A percentile compares a stretch with the other conserved stretches of the same genome.
Conservation (phyloP, 768 basidiomycete species). For the Amanita muscaria region DNA sequence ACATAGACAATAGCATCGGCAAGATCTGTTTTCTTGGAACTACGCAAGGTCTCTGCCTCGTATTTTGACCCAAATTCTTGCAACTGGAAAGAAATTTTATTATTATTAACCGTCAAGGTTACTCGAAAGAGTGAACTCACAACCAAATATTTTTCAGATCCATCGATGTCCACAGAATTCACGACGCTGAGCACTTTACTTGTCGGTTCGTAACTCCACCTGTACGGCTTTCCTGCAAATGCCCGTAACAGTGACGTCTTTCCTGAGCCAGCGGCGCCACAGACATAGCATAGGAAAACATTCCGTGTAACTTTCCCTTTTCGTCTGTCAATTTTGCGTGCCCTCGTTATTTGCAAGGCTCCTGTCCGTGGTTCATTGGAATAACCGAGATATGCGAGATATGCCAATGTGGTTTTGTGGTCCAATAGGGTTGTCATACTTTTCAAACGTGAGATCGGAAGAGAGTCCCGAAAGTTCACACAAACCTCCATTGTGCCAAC, state of each 20-base stretch:
- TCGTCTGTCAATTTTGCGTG: conserved; percentile 76
- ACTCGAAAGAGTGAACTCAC: conserved; percentile 41
- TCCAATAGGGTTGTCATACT: conserved; percentile 98
- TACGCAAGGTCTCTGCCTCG: conserved; percentile 83
- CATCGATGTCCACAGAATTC: conserved; percentile 89
- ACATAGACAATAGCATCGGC: conserved; percentile 95
- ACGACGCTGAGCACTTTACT: conserved; percentile 88
- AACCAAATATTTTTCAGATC: conserved; percentile 92
- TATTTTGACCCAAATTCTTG: conserved; percentile 98
- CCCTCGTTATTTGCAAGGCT: conserved; percentile 78
- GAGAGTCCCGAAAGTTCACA: conserved; percentile 7
- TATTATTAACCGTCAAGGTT: neutral
- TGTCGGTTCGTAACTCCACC: conserved; percentile 75
- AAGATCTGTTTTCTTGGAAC: conserved; percentile 82
- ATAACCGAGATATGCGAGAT: conserved; percentile 93
- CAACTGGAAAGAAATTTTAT: conserved; percentile 31
- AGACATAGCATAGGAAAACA: conserved; percentile 89
- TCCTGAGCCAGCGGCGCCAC: conserved; percentile 92
- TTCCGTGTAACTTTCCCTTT: conserved; percentile 86
- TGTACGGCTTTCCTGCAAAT: conserved; percentile 80
- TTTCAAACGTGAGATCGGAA: conserved; percentile 3
- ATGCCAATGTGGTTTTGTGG: conserved; percentile 83
- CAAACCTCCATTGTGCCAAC: conserved; percentile 96
- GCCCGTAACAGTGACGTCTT: conserved; percentile 83
- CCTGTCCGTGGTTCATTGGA: conserved; percentile 69